Evolutionary conservation across 2,329 filamentous ascomycete genomes (phyloP).

Genomic region (Chalaropsis thielavioides): DNA sequence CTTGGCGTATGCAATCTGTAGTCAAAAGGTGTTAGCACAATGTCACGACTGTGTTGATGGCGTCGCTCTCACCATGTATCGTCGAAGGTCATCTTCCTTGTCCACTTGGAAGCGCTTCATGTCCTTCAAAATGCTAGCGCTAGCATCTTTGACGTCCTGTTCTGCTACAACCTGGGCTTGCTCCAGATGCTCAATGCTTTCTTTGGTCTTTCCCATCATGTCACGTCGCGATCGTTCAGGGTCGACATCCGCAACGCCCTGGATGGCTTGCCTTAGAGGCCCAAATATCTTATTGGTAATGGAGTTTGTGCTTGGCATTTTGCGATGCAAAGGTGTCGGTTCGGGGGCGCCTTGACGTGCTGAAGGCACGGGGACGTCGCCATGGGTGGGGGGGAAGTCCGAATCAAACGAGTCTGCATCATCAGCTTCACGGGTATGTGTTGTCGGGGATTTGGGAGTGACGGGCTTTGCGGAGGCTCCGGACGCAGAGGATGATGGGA

Average conservation of each 20-base stretch:
- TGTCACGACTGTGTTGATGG: neutral
- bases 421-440: conserved; percentile 37
- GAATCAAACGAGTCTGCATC: conserved; percentile 88
- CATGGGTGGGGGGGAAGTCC: conserved; percentile 83
- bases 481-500: neutral
- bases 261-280: conserved; percentile 84
- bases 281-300: conserved; percentile 92
- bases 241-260: conserved; percentile 91
- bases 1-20: conserved; percentile 75
- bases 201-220: conserved; percentile 87
- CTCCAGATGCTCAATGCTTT: conserved; percentile 73
- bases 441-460: neutral
- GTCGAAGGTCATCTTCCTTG: conserved; percentile 84
- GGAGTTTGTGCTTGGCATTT: conserved; percentile 72
- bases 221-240: conserved; percentile 85
- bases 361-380: conserved; percentile 57
- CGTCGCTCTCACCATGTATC: conserved; percentile 70
- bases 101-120: conserved; percentile 84
- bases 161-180: conserved; percentile 80
- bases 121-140: conserved; percentile 73
- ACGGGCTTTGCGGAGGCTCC: conserved; percentile 35
- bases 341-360: conserved; percentile 54
- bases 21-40: conserved; percentile 19
- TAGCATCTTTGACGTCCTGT: conserved; percentile 87
- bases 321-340: conserved; percentile 44